Evolutionary conservation across 176 grass and related monocot genomes (phyloP).

Genomic region (Microstegium vimineum): DNA sequence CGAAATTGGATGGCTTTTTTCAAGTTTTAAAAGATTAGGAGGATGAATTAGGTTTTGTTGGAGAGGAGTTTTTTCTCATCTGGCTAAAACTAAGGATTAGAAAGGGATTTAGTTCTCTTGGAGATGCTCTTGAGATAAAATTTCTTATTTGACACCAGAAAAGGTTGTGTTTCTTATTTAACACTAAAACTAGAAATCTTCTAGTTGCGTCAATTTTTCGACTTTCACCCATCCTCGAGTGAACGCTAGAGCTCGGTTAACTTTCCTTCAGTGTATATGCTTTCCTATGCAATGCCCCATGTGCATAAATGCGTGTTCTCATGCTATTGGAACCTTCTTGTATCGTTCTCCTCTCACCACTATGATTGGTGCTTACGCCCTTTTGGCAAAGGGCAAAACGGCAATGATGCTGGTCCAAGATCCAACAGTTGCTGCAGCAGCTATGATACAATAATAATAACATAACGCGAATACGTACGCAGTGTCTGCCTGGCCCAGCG

Average conservation of each 20-base stretch:
- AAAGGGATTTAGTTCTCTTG: no score
- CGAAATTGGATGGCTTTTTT: no score
- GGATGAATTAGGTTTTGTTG: no score
- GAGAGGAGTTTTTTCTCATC: no score
- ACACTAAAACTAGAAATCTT: no score
- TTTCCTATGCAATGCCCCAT: not conserved
- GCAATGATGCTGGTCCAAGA: conserved; percentile 3
- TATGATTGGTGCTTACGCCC: not conserved
- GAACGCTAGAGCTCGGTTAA: not conserved
- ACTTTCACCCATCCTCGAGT: not conserved
- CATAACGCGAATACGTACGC: not conserved
- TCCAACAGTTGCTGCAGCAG: not conserved
- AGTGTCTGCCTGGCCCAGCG: not conserved
- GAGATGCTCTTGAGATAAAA: no score
- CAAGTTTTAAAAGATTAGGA: no score
- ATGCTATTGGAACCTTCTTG: not conserved
- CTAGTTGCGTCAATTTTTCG: no score
- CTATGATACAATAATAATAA: not conserved
- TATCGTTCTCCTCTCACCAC: not conserved
- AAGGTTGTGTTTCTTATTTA: no score
- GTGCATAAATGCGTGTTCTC: not conserved
- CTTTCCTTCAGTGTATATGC: not conserved
- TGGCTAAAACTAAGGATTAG: no score
- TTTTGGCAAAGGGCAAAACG: not conserved
- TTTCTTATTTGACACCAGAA: no score